Base-by-base conservation (phyloP, 345 rosid species). In the Eucalyptus microcorys region DNA sequence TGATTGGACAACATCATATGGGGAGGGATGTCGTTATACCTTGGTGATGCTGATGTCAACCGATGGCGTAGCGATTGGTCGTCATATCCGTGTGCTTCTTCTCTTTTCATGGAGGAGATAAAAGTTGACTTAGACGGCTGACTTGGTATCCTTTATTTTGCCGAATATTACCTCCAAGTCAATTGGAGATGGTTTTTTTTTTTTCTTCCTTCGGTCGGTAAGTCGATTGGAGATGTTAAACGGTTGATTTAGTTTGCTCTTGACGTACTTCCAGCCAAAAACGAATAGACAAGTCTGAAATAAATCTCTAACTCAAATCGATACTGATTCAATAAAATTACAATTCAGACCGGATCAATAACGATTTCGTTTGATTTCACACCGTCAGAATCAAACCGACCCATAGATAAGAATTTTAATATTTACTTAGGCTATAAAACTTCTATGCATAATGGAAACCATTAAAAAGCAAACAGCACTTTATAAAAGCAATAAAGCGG, bases 211-310 rank as follows among this genome's bases (percentile, higher is more conserved):
- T 47, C 48, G 1, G 12, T 3, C 45, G 48, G 12, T 10, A 59
- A 59, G 68, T 27, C 68, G 2, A 59, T 27, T 59, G 76, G 37
- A 14, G 76, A 64, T 64, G 76, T n/a, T 64, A 15, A 15, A n/a
- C 5, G 40, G 21, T n/a, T 64, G 76, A 64, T n/a, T 14, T n/a
- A n/a, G 40, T n/a, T 64, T 64, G 76, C 3, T 15, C 40, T 14
- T 14, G 76, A 15, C 2, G 5, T 14, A n/a, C 76, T 64, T 64
- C 3, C 11, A 64, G 76, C 76, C 19, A 7, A 19, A 52, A 52
- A 3, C 9, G 4, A 52, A 19, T 0, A 19, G 24, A 52, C 10
- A 0, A 1, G 10, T 7, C 10, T 52, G 24, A 52, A 52, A 52
- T 50, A n/a, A 64, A 64, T 64, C 19, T 64, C 10, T n/a, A 14